Evolutionary conservation across 1,139 yeast genomes (phyloP).

Genomic region (Geotrichum siamense): DNA sequence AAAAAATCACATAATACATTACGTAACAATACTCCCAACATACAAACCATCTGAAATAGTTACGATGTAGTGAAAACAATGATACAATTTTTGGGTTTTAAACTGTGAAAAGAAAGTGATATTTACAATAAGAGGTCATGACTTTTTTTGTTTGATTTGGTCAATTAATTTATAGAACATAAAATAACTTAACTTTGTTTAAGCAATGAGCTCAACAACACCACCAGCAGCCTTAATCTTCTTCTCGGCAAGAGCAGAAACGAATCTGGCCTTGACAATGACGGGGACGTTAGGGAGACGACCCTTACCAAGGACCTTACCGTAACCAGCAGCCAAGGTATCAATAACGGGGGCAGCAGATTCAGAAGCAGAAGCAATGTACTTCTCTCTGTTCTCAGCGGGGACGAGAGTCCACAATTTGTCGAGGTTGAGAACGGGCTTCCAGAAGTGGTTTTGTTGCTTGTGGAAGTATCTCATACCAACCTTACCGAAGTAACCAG

Average conservation of each 20-base stretch:
- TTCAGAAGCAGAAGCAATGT: slow-evolving; percentile 76
- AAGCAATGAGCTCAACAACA: slow-evolving; percentile 98
- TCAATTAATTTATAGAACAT: slow-evolving; percentile 9
- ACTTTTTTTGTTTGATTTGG: neutral
- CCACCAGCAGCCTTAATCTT: slow-evolving; percentile 99
- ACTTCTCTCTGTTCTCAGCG: slow-evolving; percentile 90
- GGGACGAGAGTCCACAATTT: slow-evolving; percentile 97
- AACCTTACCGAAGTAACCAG: slow-evolving; percentile 99
- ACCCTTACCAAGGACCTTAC: slow-evolving; percentile 99
- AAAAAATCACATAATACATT: too few relatives aligned
- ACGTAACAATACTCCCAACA: too few relatives aligned
- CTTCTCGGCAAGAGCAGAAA: slow-evolving; percentile 98
- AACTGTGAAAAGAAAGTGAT: too few relatives aligned
- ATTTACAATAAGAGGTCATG: neutral
- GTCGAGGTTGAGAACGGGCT: slow-evolving; percentile 97
- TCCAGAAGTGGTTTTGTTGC: slow-evolving; percentile 95
- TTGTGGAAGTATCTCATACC: slow-evolving; percentile 99
- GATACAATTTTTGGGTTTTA: too few relatives aligned
- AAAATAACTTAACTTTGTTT: slow-evolving; percentile 34
- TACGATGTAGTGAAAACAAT: too few relatives aligned
- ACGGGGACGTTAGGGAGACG: slow-evolving; percentile 96
- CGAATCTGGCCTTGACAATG: slow-evolving; percentile 98
- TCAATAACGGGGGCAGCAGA: slow-evolving; percentile 98
- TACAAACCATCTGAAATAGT: too few relatives aligned
- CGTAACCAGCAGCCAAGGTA: slow-evolving; percentile 99